A percentile compares a stretch with the other conserved stretches of the same genome.
phyloP scores from a whole-genome alignment of 441 rosid species.

The Adansonia grandidieri region DNA sequence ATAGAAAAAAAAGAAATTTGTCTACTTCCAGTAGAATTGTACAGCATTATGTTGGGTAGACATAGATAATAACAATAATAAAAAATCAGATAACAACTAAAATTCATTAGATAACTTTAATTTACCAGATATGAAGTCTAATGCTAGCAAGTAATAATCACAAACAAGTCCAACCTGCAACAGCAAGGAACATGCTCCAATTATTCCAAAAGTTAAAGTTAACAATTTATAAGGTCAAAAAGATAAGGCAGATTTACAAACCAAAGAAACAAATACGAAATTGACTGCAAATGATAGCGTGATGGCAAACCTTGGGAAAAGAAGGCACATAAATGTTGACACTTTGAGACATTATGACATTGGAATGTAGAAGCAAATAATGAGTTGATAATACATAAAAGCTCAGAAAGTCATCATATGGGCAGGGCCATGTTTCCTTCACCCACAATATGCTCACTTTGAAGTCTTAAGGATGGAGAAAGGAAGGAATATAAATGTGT shows the following conservation, averaged over 20 bases:
- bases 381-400: not conserved
- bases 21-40: not conserved
- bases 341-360: not conserved
- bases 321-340: conserved; percentile 12
- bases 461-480: not conserved
- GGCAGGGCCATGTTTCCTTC: not conserved
- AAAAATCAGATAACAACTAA: not conserved
- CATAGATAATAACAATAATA: not conserved
- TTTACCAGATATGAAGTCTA: conserved; percentile 92
- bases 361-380: conserved; percentile 9
- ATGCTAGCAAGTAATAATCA: conserved; percentile 83
- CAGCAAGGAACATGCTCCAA: conserved; percentile 24
- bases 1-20: not conserved
- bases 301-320: not conserved
- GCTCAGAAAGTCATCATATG: not conserved
- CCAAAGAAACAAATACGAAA: conserved; percentile 13
- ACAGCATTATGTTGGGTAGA: not conserved
- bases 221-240: not conserved
- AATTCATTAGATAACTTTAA: conserved; percentile 23
- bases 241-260: conserved; percentile 2
- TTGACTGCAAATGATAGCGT: not conserved
- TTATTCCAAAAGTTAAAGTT: not conserved
- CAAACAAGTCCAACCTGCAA: conserved; percentile 94
- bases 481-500: not conserved
- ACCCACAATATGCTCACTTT: not conserved